phyloP scores from a whole-genome alignment of 2,329 filamentous ascomycete species.

The Cryphonectria nitschkei region DNA sequence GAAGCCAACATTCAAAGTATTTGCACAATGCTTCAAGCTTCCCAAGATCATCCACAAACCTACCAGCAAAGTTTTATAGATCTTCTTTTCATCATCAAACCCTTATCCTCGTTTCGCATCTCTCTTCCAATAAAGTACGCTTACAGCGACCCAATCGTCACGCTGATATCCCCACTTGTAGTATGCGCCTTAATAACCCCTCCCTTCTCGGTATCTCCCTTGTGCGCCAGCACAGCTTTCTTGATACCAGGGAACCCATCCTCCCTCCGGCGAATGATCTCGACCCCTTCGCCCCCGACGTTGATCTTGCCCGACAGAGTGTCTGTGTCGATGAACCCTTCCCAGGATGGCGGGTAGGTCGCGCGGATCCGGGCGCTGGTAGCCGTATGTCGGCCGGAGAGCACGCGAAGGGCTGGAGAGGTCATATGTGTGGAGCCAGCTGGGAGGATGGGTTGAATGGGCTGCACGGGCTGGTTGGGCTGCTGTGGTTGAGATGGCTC shows the following conservation, averaged over 20 bases:
- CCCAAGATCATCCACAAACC: too few species aligned
- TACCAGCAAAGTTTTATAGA: too few species aligned
- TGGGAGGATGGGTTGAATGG: neutral
- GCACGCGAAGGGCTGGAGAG: conserved; percentile 37
- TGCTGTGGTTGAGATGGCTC: neutral
- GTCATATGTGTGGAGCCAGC: conserved; percentile 5
- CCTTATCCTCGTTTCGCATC: neutral
- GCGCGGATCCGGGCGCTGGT: conserved; percentile 50
- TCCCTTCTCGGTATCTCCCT: conserved; percentile 41
- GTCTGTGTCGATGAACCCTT: conserved; percentile 47
- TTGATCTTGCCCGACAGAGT: conserved; percentile 46
- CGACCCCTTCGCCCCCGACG: conserved; percentile 48
- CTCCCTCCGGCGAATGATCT: conserved; percentile 38
- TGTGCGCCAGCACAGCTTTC: conserved; percentile 42
- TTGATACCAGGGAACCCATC: conserved; percentile 40
- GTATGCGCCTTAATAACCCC: conserved; percentile 21
- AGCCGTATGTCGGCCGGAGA: conserved; percentile 48
- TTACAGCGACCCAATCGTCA: conserved; percentile 9
- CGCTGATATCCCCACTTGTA: conserved; percentile 20
- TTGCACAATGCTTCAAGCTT: too few species aligned
- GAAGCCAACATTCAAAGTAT: neutral
- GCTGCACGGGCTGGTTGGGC: neutral
- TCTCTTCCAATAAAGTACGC: neutral
- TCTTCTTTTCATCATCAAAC: neutral
- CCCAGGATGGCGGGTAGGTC: conserved; percentile 53